Percentiles rank a stretch among this genome's conserved stretches.
Conservation (phyloP, 176 grass and related monocot genomes). For the Alloteropsis semialata region DNA sequence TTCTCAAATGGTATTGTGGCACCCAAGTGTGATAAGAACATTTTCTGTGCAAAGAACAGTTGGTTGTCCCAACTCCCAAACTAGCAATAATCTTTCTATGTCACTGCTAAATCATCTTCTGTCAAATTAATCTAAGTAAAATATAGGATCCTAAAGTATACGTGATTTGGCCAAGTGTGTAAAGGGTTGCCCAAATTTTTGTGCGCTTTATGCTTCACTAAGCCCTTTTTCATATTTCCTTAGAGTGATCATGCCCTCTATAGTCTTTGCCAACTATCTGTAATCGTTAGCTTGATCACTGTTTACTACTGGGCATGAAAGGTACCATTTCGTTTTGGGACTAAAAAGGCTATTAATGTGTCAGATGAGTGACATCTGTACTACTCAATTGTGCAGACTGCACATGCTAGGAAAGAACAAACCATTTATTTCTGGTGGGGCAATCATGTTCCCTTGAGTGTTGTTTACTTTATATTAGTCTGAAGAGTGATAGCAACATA, state of each 20-base stretch:
- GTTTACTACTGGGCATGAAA: background rate
- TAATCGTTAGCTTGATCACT: background rate
- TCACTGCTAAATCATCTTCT: background rate
- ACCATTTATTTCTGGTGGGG: conserved; percentile 29
- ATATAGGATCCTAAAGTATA: background rate
- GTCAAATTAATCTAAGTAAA: background rate
- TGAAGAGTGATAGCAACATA: background rate
- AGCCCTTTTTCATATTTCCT: background rate
- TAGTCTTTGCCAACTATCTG: background rate
- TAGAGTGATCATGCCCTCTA: background rate
- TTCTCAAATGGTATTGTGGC: background rate
- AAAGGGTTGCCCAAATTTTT: background rate
- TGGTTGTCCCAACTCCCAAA: background rate
- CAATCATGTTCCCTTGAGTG: conserved; percentile 31
- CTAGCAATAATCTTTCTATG: background rate
- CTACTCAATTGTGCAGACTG: background rate
- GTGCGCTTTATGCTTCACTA: background rate
- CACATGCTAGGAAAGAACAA: conserved; percentile 25
- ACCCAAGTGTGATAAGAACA: background rate
- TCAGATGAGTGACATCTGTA: conserved; percentile 16
- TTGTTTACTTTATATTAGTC: conserved; percentile 20
- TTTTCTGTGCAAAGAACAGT: background rate
- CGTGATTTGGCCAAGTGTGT: background rate
- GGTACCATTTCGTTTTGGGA: background rate
- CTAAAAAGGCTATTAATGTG: conserved; percentile 3